Base-by-base conservation (phyloP, 2,329 filamentous ascomycete genomes). In the Colletotrichum scovillei region DNA sequence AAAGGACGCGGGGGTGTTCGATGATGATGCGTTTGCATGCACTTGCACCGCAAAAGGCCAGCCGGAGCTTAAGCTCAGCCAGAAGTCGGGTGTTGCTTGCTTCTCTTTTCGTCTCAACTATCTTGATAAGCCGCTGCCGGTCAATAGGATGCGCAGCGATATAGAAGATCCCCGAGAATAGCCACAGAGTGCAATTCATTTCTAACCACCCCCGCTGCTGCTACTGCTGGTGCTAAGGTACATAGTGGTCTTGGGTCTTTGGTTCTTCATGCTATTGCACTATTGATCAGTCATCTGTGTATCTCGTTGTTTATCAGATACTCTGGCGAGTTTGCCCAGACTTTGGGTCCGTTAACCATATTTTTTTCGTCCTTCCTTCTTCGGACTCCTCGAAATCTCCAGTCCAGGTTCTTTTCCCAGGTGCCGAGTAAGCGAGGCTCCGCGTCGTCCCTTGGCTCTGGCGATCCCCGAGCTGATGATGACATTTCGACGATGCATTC, bases 111-210 rank as follows among this genome's bases (percentile, higher is more conserved):
- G 46, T 35, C 46, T 49, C 28, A 56, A 35, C 32, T 62, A 38
- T 26, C 57, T 68, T 68, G 65, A 46, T 52, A 26, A 49, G 26
- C 46, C 19, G 12, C 9, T 46, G 55, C 71, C 19, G 42, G 67
- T 73, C 46, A 52, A 71, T 63, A 73, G 35, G 56, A 73, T 66
- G 67, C 22, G 67, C 60, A 12, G 53, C 11, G 56, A 65, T 66
- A 52, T 62, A 28, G 22, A 30, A 35, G 32, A 60, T 62, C 67
- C 64, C 67, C 70, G 67, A 73, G 46, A 56, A 65, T 70, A 57
- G 56, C 7, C 49, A 62, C 46, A 60, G 35, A 62, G 66, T 57
- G 55, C 67, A 70, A 65, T 70, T 46, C 67, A 65, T 49, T 56
- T 24, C 59, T 53, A 59, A 72, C 69, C 42, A 12, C 32, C n/a